A percentile compares a stretch with the other conserved stretches of the same genome.
Evolutionary conservation across 2,329 filamentous ascomycete species (phyloP).

Genomic region (Zasmidium citrigriseum): DNA sequence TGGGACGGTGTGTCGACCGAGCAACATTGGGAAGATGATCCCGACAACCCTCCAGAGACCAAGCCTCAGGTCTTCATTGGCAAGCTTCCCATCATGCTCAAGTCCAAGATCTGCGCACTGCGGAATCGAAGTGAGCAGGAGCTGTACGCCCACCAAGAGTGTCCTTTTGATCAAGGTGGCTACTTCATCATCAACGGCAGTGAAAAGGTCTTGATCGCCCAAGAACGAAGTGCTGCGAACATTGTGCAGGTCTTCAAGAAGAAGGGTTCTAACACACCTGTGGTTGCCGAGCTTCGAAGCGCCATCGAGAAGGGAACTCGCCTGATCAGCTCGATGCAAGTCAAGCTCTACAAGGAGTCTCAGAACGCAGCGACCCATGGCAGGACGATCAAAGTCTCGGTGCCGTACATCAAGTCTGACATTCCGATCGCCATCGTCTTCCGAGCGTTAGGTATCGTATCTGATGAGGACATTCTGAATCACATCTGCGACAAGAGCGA

Average conservation of each 20-base stretch:
- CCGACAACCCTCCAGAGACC: conserved; percentile 35
- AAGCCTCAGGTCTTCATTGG: conserved; percentile 75
- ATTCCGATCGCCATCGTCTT: conserved; percentile 95
- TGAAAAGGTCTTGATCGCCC: conserved; percentile 96
- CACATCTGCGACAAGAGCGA: conserved; percentile 96
- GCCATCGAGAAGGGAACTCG: conserved; percentile 95
- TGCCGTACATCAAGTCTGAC: conserved; percentile 92
- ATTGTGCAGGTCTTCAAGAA: conserved; percentile 99
- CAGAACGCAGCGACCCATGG: conserved; percentile 72
- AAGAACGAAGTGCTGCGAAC: conserved; percentile 95
- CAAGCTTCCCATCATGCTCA: conserved; percentile 96
- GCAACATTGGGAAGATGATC: conserved; percentile 46
- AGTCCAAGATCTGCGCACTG: conserved; percentile 92
- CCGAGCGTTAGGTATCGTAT: conserved; percentile 90
- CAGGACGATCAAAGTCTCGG: conserved; percentile 82
- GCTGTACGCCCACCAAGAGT: conserved; percentile 90
- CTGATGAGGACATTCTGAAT: conserved; percentile 96
- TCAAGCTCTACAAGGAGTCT: conserved; percentile 69
- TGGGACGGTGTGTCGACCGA: conserved; percentile 44
- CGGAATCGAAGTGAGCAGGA: conserved; percentile 80
- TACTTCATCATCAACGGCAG: conserved; percentile 99
- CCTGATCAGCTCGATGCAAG: conserved; percentile 86
- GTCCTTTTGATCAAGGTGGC: conserved; percentile 95
- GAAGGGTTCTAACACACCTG: conserved; percentile 89
- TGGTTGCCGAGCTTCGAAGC: conserved; percentile 93